Base-by-base conservation (phyloP, 257 asterid species). In the Solanum sitiens region DNA sequence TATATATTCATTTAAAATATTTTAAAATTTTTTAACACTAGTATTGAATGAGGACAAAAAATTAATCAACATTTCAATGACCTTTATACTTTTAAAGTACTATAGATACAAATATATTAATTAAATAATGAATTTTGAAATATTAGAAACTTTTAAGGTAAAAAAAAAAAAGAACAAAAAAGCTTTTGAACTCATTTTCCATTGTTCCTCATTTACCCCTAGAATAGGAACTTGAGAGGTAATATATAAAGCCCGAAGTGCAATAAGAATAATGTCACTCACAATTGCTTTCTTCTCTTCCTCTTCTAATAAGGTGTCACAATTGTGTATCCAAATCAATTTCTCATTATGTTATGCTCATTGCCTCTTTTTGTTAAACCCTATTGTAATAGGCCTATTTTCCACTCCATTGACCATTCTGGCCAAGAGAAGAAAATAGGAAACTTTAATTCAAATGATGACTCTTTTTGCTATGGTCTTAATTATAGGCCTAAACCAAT, bases 331-430 rank as follows among this genome's bases (percentile, higher is more conserved):
- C 39, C 50, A 39, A 20, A 74, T 37, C 27, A 3, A 37, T 74
- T 74, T 74, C 82, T 37, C 82, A 74, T 74, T 21, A 74, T 74
- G 82, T 14, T 74, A 11, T 37, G 50, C 50, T 74, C 53, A 37
- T 74, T 74, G 16, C 82, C 82, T 37, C 50, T 74, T 4, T 20
- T 74, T 6, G 50, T 0, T 50, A 74, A 74, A 37, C 50, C 30
- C 50, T n/a, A 74, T 37, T 74, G 21, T 79, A 79, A 79, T 44
- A 74, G 98, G 93, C 88, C 95, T 9, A 93, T 92, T 85, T 95
- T 91, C 67, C 94, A 95, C 3, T 94, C 98, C n/a, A 94, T 95
- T 23, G 97, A 94, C 83, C 91, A 86, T 35, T 25, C 47, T 73
- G 8, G 30, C 53, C 50, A 74, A 37, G 20, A 74, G 50, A 37